A percentile compares a stretch with the other conserved stretches of the same genome.
Evolutionary conservation across 305 asterid species (phyloP).

Genomic region (Fraxinus sp.): DNA sequence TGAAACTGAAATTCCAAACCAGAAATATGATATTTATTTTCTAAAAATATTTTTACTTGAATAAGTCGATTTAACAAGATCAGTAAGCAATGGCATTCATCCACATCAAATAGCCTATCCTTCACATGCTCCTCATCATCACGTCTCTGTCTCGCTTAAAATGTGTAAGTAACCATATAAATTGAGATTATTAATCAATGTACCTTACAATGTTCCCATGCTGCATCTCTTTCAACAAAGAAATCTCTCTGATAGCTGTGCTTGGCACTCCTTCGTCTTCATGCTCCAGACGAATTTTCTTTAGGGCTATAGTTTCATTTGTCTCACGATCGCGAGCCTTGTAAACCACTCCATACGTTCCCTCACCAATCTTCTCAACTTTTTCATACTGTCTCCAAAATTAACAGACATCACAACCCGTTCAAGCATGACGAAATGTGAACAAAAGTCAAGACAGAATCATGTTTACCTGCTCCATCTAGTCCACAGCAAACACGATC

Average conservation of each 20-base stretch:
- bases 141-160: slow-evolving; percentile 3
- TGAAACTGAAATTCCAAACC: not conserved
- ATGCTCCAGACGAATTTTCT: slow-evolving; percentile 95
- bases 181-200: not conserved
- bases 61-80: slow-evolving; percentile 4
- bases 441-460: not conserved
- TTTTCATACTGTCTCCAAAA: slow-evolving; percentile 70
- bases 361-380: slow-evolving; percentile 98
- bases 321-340: slow-evolving; percentile 90
- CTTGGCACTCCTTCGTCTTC: slow-evolving; percentile 99
- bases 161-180: slow-evolving; percentile 11
- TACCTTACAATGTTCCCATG: slow-evolving; percentile 95
- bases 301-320: slow-evolving; percentile 93
- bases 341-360: slow-evolving; percentile 96
- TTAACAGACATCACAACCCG: slow-evolving; percentile 20
- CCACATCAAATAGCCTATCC: not conserved
- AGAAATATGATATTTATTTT: not conserved
- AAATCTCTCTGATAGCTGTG: slow-evolving; percentile 95
- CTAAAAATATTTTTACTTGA: not conserved
- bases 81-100: slow-evolving; percentile 7
- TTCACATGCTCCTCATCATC: slow-evolving; percentile 4
- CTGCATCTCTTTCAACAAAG: slow-evolving; percentile 97
- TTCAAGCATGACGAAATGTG: not conserved
- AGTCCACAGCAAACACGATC: slow-evolving; percentile 13
- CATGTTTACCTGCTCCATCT: slow-evolving; percentile 69